These are phyloP conservation scores for Pichia ethanolica DNA, from an alignment of 805 yeast species.

Conservation along the genomic window DNA sequence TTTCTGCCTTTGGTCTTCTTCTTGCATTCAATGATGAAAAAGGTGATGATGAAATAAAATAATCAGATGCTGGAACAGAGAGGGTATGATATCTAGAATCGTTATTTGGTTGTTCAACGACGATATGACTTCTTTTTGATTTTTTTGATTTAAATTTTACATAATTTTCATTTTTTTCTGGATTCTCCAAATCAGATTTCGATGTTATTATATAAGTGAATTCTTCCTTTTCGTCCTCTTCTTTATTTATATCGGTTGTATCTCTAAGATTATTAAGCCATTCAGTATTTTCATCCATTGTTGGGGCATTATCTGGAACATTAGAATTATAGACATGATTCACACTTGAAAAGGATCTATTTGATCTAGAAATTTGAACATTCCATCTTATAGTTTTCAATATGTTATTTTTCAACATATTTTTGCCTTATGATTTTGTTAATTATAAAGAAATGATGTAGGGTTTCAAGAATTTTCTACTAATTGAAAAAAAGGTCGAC, in stretches of 20 bases:
- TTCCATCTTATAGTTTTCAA: neutral
- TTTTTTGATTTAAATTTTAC: slow-evolving; percentile 9
- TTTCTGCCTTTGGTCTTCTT: slow-evolving; percentile 38
- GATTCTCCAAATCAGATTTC: slow-evolving; percentile 16
- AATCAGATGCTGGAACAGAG: slow-evolving; percentile 26
- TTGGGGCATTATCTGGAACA: slow-evolving; percentile 32
- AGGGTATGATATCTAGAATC: slow-evolving; percentile 21
- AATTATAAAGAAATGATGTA: too few species aligned
- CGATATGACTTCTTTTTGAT: slow-evolving; percentile 8
- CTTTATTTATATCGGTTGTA: neutral
- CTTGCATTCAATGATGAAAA: slow-evolving; percentile 29
- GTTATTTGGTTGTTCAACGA: slow-evolving; percentile 12
- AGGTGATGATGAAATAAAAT: slow-evolving; percentile 31
- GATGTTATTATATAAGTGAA: slow-evolving; percentile 16
- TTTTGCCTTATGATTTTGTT: too few species aligned
- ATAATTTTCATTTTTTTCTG: slow-evolving; percentile 13
- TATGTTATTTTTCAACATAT: too few species aligned
- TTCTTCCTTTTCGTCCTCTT: neutral
- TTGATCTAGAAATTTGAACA: neutral
- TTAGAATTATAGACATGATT: neutral
- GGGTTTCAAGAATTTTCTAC: too few species aligned
- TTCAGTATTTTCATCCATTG: slow-evolving; percentile 24
- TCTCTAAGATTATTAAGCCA: slow-evolving; percentile 23
- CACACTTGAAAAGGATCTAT: neutral
- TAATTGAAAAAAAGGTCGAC: too few species aligned